A percentile compares a stretch with the other conserved stretches of the same genome.
Conservation (phyloP, 2,329 filamentous ascomycete species). For the Dactylonectria estremocensis region DNA sequence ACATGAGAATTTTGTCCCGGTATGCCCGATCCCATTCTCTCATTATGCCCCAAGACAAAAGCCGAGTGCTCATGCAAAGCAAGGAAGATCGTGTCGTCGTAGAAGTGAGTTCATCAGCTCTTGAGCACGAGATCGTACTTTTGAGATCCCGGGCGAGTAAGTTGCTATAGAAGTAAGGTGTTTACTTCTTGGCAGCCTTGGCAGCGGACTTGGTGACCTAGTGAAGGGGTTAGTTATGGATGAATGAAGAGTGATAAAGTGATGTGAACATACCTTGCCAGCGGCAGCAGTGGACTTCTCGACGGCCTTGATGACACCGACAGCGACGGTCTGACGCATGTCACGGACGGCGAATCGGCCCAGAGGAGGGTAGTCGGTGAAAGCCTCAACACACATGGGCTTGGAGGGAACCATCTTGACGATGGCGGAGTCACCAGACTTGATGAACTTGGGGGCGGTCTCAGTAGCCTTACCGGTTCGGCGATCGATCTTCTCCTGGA, state of each 20-base stretch:
- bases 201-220: constrained; percentile 77
- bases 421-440: constrained; percentile 99
- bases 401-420: constrained; percentile 99
- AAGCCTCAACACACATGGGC: constrained; percentile 99
- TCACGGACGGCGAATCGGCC: constrained; percentile 99
- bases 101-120: constrained; percentile 60
- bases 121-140: constrained; percentile 45
- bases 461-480: constrained; percentile 99
- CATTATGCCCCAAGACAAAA: constrained; percentile 60
- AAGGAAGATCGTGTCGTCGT: constrained; percentile 62
- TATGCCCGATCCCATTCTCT: constrained; percentile 59
- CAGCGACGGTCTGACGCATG: constrained; percentile 92
- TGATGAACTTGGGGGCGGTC: constrained; percentile 97
- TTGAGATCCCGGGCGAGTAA: constrained; percentile 45
- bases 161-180: constrained; percentile 49
- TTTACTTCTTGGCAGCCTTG: constrained; percentile 84
- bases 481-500: constrained; percentile 99
- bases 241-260: not conserved
- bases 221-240: not conserved
- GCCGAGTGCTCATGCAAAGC: constrained; percentile 62
- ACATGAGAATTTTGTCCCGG: constrained; percentile 59
- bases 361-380: constrained; percentile 99
- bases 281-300: constrained; percentile 72
- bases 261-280: constrained; percentile 65
- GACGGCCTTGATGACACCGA: constrained; percentile 95